These are phyloP conservation scores for Cadophora gregata DNA, from an alignment of 2,329 filamentous ascomycete genomes.

Conservation along the genomic window DNA sequence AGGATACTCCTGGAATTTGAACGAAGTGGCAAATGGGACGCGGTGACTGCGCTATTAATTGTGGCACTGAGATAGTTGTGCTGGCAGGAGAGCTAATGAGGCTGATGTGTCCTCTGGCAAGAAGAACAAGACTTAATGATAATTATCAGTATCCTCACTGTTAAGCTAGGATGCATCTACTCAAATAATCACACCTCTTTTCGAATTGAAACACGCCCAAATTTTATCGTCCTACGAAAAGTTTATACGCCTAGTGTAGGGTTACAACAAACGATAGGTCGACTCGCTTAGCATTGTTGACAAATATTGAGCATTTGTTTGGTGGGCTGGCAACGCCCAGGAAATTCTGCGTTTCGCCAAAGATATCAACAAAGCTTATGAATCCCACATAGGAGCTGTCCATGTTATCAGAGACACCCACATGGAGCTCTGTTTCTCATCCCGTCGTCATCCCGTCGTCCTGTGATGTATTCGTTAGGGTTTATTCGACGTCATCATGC, in stretches of 20 bases:
- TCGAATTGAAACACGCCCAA: no score
- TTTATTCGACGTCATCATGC: conserved; percentile 14
- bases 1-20: neutral
- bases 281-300: no score
- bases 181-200: no score
- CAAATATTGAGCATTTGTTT: no score
- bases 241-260: no score
- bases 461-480: neutral
- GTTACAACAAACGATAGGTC: no score
- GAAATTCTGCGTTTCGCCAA: no score
- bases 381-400: no score
- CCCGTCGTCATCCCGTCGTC: neutral
- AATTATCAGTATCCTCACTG: neutral
- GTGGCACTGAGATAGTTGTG: neutral
- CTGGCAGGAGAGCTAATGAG: neutral
- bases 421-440: conserved; percentile 28
- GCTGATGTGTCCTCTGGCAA: neutral
- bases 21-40: neutral
- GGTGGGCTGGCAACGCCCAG: no score
- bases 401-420: conserved; percentile 27
- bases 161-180: no score
- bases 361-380: no score
- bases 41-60: neutral
- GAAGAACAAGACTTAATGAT: neutral
- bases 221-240: no score